Evolutionary conservation across 257 asterid species (phyloP).

Genomic region (Rehmannia glutinosa): DNA sequence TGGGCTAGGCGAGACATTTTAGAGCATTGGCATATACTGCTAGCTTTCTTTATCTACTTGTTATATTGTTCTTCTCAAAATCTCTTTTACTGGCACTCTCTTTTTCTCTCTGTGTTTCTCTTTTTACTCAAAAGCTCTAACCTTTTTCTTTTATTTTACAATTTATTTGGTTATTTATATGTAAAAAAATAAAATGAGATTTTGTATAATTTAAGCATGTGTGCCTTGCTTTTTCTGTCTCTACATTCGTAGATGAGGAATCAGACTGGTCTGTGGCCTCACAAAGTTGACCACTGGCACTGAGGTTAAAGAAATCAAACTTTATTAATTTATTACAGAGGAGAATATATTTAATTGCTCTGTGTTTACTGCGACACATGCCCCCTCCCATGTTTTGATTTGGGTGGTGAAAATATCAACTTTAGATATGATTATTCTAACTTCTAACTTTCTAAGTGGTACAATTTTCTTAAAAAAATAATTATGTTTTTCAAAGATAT

Average conservation of each 20-base stretch:
- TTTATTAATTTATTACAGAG: neutral
- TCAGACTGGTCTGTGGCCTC: neutral
- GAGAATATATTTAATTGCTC: no score
- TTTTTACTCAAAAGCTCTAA: slow-evolving; percentile 19
- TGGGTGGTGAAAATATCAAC: no score
- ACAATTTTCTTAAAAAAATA: no score
- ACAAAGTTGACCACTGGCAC: slow-evolving; percentile 3
- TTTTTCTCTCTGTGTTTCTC: no score
- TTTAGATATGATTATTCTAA: no score
- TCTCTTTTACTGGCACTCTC: slow-evolving; percentile 14
- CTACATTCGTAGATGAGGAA: neutral
- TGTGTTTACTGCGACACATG: no score
- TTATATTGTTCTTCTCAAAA: neutral
- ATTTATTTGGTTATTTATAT: neutral
- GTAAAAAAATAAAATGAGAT: neutral
- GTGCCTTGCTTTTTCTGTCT: neutral
- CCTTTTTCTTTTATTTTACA: slow-evolving; percentile 6
- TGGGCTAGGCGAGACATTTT: no score
- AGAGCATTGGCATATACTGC: no score
- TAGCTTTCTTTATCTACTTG: neutral
- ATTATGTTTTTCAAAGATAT: no score
- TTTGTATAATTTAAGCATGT: slow-evolving; percentile 7
- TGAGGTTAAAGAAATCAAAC: neutral
- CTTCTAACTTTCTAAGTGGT: no score
- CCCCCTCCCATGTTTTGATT: no score